Percentiles rank a stretch among this genome's conserved stretches.
phyloP scores from a whole-genome alignment of 768 basidiomycete genomes.

The Rhodotorula kratochvilovae region DNA sequence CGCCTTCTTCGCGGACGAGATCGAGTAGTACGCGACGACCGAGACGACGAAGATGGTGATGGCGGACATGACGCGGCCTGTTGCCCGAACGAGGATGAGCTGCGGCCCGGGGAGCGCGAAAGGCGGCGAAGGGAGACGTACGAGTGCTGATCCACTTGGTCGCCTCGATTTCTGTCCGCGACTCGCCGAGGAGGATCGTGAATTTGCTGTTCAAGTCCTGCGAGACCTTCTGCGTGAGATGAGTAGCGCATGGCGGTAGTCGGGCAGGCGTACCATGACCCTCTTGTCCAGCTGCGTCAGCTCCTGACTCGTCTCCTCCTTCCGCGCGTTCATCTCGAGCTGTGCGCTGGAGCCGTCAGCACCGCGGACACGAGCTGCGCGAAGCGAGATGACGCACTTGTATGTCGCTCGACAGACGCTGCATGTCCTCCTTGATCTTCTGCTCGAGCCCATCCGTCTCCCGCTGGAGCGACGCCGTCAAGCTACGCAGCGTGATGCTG shows the following conservation, averaged over 20 bases:
- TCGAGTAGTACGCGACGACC: constrained; percentile 23
- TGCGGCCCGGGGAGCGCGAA: constrained; percentile 28
- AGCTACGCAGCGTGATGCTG: constrained; percentile 70
- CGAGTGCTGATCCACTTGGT: constrained; percentile 51
- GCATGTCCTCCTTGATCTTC: constrained; percentile 90
- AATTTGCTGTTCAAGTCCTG: constrained; percentile 53
- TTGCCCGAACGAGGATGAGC: constrained; percentile 29
- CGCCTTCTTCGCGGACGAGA: neutral
- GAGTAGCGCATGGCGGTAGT: neutral
- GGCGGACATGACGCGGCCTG: constrained; percentile 38
- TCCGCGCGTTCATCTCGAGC: constrained; percentile 91
- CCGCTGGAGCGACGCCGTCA: constrained; percentile 69
- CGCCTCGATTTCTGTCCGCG: constrained; percentile 51
- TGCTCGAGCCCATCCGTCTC: constrained; percentile 80
- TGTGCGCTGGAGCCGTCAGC: constrained; percentile 53
- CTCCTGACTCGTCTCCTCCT: constrained; percentile 81
- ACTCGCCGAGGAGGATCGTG: constrained; percentile 50
- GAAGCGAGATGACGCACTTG: neutral
- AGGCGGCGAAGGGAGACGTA: constrained; percentile 33
- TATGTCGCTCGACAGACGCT: constrained; percentile 75
- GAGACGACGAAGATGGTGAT: constrained; percentile 29
- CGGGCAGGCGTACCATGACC: constrained; percentile 51
- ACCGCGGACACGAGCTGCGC: neutral
- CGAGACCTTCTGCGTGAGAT: neutral
- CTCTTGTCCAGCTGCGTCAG: constrained; percentile 75